Evolutionary conservation across 768 basidiomycete genomes (phyloP), one percentile per base, ranked within the genome.

Genomic region (Auricularia cornea): DNA sequence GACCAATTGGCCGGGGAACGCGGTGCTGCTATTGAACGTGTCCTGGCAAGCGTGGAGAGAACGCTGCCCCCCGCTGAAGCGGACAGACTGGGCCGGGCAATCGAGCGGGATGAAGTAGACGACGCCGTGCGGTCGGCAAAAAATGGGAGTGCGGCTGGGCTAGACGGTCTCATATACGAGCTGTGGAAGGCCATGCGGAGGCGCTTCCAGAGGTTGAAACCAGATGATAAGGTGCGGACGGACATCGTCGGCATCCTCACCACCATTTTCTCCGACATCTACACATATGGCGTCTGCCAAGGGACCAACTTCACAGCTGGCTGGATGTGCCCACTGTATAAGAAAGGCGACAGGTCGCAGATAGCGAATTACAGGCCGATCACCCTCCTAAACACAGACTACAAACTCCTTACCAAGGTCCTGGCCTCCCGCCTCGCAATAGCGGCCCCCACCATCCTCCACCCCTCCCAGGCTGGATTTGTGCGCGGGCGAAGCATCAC

Each of bases 221-320:
- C n/a, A n/a, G n/a, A n/a, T n/a, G n/a, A n/a, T n/a, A n/a, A n/a
- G n/a, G n/a, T n/a, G n/a, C n/a, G 33, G 33, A 12, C 20, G 3
- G 18, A 61, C 33, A 18, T 61, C 2, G 35, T 8, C 3, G 26
- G 14, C 11, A 8, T 61, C 3, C 32, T 61, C 79, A 44, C 79
- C 74, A 12, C 82, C 69, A 3, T 74, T 77, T 67, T 80, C 82
- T 0, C 80, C 79, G 12, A 81, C 83, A 77, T 79, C 0, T 60
- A 73, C 62, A 0, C 2, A 2, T 1, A 74, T 44, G 75, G 77
- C 0, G 2, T 73, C 0, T 2, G 16, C 6, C 1, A 23, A 1
- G 3, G 6, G 0, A 20, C 38, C 8, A 2, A 28, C 0, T 81
- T 77, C 59, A 28, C 71, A 0, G 56, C 69, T 8, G 79, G 78